Conservation (phyloP, 495 filamentous ascomycete genomes). For the Lasiosphaeriaceae sp. region DNA sequence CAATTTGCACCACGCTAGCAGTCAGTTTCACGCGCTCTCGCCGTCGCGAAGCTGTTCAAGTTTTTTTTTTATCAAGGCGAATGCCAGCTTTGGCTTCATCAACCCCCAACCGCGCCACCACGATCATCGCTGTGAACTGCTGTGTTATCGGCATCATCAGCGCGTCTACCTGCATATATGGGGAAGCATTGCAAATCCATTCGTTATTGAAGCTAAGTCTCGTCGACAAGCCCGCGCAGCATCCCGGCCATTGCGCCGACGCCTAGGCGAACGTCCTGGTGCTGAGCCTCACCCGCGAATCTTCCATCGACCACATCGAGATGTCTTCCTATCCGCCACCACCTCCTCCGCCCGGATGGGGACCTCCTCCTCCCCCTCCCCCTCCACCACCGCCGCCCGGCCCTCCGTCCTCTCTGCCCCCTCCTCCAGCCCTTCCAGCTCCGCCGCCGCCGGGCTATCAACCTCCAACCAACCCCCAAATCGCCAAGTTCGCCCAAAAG, state of each 20-base stretch:
- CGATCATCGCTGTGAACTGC: slow-evolving; percentile 16
- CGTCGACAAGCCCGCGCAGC: slow-evolving; percentile 12
- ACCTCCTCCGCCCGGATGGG: slow-evolving; percentile 56
- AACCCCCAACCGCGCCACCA: slow-evolving; percentile 9
- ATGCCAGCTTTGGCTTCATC: slow-evolving; percentile 26
- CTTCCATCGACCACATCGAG: slow-evolving; percentile 22
- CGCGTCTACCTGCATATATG: neutral
- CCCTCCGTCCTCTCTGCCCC: slow-evolving; percentile 69
- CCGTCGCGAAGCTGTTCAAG: slow-evolving; percentile 19
- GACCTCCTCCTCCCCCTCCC: slow-evolving; percentile 41
- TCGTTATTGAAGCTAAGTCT: neutral
- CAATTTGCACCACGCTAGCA: neutral
- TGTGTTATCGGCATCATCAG: slow-evolving; percentile 9
- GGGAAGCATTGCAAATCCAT: neutral
- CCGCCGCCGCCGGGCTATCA: slow-evolving; percentile 88
- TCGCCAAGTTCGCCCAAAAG: slow-evolving; percentile 95
- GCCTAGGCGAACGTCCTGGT: slow-evolving; percentile 7
- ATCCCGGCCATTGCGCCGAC: slow-evolving; percentile 16
- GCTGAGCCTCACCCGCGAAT: slow-evolving; percentile 4
- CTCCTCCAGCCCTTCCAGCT: slow-evolving; percentile 59
- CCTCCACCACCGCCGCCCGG: slow-evolving; percentile 77
- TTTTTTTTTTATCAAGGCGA: slow-evolving; percentile 23
- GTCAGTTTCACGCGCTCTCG: slow-evolving; percentile 15
- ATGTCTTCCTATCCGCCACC: slow-evolving; percentile 75
- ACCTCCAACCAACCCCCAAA: slow-evolving; percentile 77